phyloP scores from a whole-genome alignment of 208 protist genomes.

The Trypanosoma boissoni region DNA sequence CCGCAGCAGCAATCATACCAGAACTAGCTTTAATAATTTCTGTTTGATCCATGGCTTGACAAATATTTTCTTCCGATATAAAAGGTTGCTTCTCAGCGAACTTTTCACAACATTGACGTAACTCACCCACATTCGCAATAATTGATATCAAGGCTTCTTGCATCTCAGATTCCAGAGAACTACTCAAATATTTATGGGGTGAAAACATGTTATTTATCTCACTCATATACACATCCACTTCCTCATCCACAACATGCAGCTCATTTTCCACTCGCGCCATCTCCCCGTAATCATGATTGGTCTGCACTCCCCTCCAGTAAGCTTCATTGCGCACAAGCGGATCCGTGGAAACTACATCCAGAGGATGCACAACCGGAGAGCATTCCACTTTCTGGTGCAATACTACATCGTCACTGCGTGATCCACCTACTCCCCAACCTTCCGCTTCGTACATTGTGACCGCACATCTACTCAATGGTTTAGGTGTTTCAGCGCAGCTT shows the following conservation, averaged over 20 bases:
- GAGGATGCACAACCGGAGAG: neutral
- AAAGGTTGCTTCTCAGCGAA: neutral
- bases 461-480: neutral
- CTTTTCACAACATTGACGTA: neutral
- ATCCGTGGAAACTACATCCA: no score
- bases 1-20: constrained; percentile 2
- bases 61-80: constrained; percentile 5
- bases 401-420: no score
- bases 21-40: neutral
- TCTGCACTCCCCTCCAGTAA: neutral
- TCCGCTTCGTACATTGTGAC: constrained; percentile 13
- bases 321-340: neutral
- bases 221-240: constrained; percentile 2
- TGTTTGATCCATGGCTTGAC: neutral
- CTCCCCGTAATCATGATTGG: neutral
- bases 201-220: neutral
- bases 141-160: neutral
- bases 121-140: no score
- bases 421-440: constrained; percentile 6
- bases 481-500: neutral
- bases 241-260: constrained; percentile 6
- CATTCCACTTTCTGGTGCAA: no score
- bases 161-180: neutral
- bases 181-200: neutral
- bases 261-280: constrained; percentile 14